A percentile compares a stretch with the other conserved stretches of the same genome.
phyloP scores from a whole-genome alignment of 2,329 filamentous ascomycete genomes.

The Grosmannia serpens region DNA sequence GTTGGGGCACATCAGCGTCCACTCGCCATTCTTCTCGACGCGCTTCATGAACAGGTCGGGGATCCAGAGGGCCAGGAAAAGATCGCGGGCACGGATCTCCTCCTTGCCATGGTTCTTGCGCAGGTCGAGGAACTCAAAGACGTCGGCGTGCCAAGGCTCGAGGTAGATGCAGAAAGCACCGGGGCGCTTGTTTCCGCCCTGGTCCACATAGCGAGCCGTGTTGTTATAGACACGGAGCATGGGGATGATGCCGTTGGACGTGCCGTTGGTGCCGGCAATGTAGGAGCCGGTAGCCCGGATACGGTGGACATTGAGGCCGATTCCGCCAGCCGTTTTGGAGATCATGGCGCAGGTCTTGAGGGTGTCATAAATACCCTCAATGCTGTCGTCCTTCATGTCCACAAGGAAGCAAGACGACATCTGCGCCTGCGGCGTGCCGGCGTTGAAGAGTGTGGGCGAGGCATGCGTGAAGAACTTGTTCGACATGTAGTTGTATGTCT shows the following conservation, averaged over 20 bases:
- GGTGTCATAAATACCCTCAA: constrained; percentile 98
- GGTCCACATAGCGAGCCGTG: constrained; percentile 95
- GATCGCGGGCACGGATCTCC: constrained; percentile 88
- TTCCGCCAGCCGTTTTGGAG: constrained; percentile 97
- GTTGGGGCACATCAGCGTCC: constrained; percentile 97
- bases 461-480: constrained; percentile 98
- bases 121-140: constrained; percentile 94
- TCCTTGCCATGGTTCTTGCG: constrained; percentile 99
- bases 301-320: constrained; percentile 90
- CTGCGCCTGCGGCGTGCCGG: constrained; percentile 87
- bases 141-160: constrained; percentile 96
- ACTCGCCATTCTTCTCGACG: constrained; percentile 90
- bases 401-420: constrained; percentile 97
- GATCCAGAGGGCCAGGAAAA: constrained; percentile 97
- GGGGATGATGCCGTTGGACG: constrained; percentile 91
- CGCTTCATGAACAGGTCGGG: constrained; percentile 99
- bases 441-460: constrained; percentile 95
- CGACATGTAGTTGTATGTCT: constrained; percentile 99
- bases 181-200: constrained; percentile 97
- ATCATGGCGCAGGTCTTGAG: constrained; percentile 99
- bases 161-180: constrained; percentile 98
- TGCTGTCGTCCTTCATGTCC: constrained; percentile 99
- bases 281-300: constrained; percentile 97
- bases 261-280: constrained; percentile 95
- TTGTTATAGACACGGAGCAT: constrained; percentile 99